phyloP scores from a whole-genome alignment of 1,284 basidiomycete species.

The Cutaneotrichosporon sp. region DNA sequence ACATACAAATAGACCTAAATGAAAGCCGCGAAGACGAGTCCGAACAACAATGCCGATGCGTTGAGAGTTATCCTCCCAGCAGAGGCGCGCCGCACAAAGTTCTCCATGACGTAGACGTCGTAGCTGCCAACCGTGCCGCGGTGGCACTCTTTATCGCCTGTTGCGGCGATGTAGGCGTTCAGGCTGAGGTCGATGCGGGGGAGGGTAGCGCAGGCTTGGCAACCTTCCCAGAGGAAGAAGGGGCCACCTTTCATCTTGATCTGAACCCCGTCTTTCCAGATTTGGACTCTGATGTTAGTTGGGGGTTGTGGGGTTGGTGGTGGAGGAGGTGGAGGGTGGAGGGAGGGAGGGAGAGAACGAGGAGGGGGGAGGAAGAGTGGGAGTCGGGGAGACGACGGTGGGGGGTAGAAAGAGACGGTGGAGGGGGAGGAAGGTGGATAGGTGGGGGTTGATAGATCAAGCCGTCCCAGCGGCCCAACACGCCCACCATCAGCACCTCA shows the following conservation, averaged over 20 bases:
- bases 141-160: slow-evolving; percentile 18
- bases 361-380: too few relatives aligned
- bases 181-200: slow-evolving; percentile 23
- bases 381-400: too few relatives aligned
- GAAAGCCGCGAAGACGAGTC: neutral
- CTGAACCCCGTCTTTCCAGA: slow-evolving; percentile 11
- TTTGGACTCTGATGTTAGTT: slow-evolving; percentile 14
- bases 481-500: too few relatives aligned
- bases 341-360: neutral
- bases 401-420: too few relatives aligned
- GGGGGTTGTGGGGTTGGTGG: neutral
- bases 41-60: neutral
- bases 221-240: slow-evolving; percentile 26
- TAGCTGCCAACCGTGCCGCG: slow-evolving; percentile 20
- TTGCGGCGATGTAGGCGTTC: slow-evolving; percentile 16
- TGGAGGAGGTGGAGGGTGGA: neutral
- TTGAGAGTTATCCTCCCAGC: neutral
- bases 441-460: too few relatives aligned
- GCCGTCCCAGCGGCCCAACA: too few relatives aligned
- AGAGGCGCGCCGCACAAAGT: slow-evolving; percentile 7
- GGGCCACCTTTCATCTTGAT: slow-evolving; percentile 5
- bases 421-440: too few relatives aligned
- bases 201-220: slow-evolving; percentile 21
- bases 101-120: slow-evolving; percentile 25
- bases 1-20: neutral